These are phyloP conservation scores for Acer saccharum DNA, from an alignment of 345 rosid genomes.

Conservation along the genomic window DNA sequence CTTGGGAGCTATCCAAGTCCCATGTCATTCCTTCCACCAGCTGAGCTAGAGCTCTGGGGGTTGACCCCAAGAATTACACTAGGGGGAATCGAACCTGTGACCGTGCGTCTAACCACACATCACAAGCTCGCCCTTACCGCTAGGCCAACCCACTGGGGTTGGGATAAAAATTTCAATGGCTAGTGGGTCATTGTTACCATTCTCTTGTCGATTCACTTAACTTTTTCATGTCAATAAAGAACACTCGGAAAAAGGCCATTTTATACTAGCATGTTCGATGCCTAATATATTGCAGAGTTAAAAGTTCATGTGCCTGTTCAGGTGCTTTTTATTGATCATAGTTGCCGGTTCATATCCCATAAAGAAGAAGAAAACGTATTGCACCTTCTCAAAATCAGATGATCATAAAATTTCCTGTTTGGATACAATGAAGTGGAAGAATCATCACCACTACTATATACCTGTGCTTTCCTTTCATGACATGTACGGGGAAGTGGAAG, in stretches of 20 bases:
- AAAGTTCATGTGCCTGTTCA: background rate
- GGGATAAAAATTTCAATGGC: conserved; percentile 11
- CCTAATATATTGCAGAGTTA: background rate
- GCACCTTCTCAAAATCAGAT: background rate
- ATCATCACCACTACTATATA: background rate
- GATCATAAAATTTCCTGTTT: background rate
- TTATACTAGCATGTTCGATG: background rate
- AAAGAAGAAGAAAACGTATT: background rate
- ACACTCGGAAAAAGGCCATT: background rate
- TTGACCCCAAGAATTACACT: too few species aligned
- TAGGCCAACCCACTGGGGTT: too few species aligned
- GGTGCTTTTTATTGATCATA: background rate
- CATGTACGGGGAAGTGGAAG: conserved; percentile 9
- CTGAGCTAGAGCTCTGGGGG: too few species aligned
- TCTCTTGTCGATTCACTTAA: background rate
- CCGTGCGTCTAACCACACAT: too few species aligned
- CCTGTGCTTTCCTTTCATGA: conserved; percentile 11
- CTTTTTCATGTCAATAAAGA: background rate
- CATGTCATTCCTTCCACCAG: too few species aligned
- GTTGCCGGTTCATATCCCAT: conserved; percentile 16
- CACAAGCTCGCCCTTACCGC: too few species aligned
- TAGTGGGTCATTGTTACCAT: background rate
- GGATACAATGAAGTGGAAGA: background rate
- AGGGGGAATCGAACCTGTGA: too few species aligned
- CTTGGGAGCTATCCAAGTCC: too few species aligned